Conservation (phyloP, 2,329 filamentous ascomycete genomes). For the Claviceps purpurea region DNA sequence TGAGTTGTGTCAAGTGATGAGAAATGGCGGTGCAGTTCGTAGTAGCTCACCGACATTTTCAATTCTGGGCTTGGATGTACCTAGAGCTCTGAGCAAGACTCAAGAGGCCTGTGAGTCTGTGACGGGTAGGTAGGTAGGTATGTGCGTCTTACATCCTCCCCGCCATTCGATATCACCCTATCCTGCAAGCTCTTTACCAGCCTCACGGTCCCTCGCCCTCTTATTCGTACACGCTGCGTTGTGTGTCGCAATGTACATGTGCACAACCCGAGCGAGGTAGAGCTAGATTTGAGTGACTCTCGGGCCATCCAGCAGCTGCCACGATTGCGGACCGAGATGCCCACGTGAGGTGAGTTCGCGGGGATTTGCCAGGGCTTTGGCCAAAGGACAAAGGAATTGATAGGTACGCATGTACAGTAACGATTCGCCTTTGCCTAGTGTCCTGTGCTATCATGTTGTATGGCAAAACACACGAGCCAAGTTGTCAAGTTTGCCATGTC, state of each 20-base stretch:
- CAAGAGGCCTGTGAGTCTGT: too few relatives aligned
- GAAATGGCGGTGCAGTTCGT: too few relatives aligned
- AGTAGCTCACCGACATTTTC: too few relatives aligned
- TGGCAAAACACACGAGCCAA: background rate
- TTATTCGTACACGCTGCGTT: background rate
- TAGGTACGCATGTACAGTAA: background rate
- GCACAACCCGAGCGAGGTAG: background rate
- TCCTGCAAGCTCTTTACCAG: background rate
- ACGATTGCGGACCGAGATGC: constrained; percentile 5
- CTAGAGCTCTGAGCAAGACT: too few relatives aligned
- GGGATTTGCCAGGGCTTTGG: constrained; percentile 7
- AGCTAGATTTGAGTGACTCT: background rate
- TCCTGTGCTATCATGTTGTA: background rate
- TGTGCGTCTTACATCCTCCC: too few relatives aligned
- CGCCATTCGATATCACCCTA: too few relatives aligned
- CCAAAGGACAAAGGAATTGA: background rate
- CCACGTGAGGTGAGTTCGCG: constrained; percentile 9
- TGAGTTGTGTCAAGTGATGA: too few relatives aligned
- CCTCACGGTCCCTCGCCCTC: background rate
- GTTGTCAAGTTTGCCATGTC: background rate
- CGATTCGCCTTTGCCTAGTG: background rate
- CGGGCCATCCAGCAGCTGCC: constrained; percentile 7
- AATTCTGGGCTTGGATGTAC: too few relatives aligned
- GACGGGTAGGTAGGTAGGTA: too few relatives aligned
- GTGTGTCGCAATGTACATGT: too few relatives aligned